Evolutionary conservation across 768 basidiomycete genomes (phyloP).

Genomic region (Kwoniella botswanensis): DNA sequence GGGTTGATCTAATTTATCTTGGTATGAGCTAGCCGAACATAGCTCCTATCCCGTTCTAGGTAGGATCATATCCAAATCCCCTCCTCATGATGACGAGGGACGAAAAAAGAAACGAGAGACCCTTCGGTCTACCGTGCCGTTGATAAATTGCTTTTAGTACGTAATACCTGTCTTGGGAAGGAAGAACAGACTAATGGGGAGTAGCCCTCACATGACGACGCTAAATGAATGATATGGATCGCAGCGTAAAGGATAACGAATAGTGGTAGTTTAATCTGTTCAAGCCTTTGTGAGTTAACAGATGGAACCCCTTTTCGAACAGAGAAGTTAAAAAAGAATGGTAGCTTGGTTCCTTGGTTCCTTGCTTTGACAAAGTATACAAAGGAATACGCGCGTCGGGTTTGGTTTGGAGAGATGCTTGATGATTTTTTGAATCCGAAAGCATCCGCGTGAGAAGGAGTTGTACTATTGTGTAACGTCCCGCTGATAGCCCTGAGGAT

Average conservation of each 20-base stretch:
- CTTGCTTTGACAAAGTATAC: not conserved
- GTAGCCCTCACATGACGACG: conserved; percentile 2
- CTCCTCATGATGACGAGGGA: not conserved
- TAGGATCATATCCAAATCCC: no score
- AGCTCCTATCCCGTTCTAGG: no score
- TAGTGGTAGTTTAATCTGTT: not conserved
- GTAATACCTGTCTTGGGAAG: not conserved
- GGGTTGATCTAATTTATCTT: no score
- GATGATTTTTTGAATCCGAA: not conserved
- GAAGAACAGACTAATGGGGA: not conserved
- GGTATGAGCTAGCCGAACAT: no score
- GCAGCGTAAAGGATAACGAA: not conserved
- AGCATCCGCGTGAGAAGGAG: not conserved
- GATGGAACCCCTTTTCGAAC: not conserved
- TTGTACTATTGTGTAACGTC: not conserved
- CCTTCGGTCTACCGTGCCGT: no score
- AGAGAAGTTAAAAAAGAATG: conserved; percentile 2
- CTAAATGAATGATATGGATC: not conserved
- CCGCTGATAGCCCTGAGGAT: no score
- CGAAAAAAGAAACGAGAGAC: not conserved
- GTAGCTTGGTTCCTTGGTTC: conserved; percentile 4
- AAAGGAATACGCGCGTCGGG: not conserved
- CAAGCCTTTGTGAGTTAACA: not conserved
- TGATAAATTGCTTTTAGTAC: not conserved
- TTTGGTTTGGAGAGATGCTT: not conserved